Evolutionary conservation across 2,329 filamentous ascomycete species (phyloP), one percentile per base, ranked within the genome.

Genomic region (Alternaria dauci): DNA sequence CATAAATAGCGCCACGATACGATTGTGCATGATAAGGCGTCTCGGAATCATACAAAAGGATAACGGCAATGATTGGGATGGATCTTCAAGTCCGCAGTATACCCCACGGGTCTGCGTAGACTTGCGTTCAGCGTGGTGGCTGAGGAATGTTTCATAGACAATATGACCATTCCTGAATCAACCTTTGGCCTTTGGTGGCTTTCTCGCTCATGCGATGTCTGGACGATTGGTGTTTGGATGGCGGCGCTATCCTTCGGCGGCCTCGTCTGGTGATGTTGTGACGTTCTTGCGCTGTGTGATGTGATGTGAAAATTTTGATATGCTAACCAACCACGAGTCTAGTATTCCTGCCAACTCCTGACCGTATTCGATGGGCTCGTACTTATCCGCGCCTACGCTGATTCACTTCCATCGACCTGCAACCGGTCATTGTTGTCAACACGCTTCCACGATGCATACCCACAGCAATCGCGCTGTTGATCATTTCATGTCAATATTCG

Each of bases 81-180:
- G 72, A 62, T 65, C 42, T 63, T 69, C 71, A 73, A 71, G 72
- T 71, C 71, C 69, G 65, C 66, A 69, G 63, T 52, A 67, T 36
- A 36, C 52, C 62, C 67, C 44, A 63, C 44, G 47, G 68, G 69
- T 64, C 59, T 65, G 60, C 62, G 65, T 68, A 54, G 66, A 63
- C 66, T 62, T 53, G 51, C 32, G 36, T 61, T 66, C 66, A 83
- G 82, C 82, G 81, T 84, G 82, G 82, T 83, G 78, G 82, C 82
- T 83, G 82, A 82, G 82, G 81, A 80, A 80, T 82, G 68, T 78
- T 75, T 70, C 71, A 76, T 79, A 78, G 66, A 71, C 73, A 76
- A 80, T 76, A 71, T 78, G 80, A 78, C 75, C 79, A 81, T 83
- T 82, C 81, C 81, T 83, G 80, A 84, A 84, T 80, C 80, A 78